Conservation (phyloP, 2,329 filamentous ascomycete genomes). For the Microcyclospora tardicrescens region DNA sequence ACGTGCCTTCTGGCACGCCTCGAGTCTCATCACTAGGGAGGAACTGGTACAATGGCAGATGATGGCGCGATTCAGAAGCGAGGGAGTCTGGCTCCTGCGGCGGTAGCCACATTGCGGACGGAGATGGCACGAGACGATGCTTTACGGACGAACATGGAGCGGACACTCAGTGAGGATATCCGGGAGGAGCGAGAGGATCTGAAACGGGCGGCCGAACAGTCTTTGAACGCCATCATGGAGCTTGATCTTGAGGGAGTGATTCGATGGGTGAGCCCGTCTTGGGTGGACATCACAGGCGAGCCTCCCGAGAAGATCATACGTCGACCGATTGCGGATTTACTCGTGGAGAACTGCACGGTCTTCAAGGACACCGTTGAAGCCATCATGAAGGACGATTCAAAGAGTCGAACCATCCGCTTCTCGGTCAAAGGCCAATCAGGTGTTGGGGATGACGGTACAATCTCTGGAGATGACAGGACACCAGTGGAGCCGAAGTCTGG, state of each 20-base stretch:
- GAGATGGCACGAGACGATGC: conserved; percentile 20
- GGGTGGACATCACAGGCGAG: conserved; percentile 84
- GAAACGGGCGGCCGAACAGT: conserved; percentile 90
- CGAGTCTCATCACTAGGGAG: too few relatives aligned
- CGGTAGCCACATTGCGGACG: conserved; percentile 30
- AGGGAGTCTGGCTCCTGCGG: conserved; percentile 27
- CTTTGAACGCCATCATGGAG: conserved; percentile 90
- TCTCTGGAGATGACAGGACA: conserved; percentile 35
- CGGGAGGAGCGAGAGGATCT: conserved; percentile 87
- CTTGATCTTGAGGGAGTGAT: conserved; percentile 80
- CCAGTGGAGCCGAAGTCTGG: conserved; percentile 18
- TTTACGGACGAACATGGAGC: conserved; percentile 33
- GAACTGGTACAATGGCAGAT: too few relatives aligned
- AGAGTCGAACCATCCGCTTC: conserved; percentile 81
- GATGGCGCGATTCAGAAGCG: too few relatives aligned
- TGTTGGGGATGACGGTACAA: neutral
- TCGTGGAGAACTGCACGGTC: conserved; percentile 65
- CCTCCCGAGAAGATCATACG: conserved; percentile 59
- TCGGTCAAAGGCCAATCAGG: conserved; percentile 47
- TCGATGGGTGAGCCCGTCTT: conserved; percentile 93
- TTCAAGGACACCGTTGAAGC: conserved; percentile 76
- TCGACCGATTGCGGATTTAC: conserved; percentile 63
- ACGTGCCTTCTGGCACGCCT: too few relatives aligned
- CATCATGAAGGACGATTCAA: conserved; percentile 85
- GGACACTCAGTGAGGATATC: conserved; percentile 73